phyloP scores from a whole-genome alignment of 306 rosid genomes.

The Argentina anserina region DNA sequence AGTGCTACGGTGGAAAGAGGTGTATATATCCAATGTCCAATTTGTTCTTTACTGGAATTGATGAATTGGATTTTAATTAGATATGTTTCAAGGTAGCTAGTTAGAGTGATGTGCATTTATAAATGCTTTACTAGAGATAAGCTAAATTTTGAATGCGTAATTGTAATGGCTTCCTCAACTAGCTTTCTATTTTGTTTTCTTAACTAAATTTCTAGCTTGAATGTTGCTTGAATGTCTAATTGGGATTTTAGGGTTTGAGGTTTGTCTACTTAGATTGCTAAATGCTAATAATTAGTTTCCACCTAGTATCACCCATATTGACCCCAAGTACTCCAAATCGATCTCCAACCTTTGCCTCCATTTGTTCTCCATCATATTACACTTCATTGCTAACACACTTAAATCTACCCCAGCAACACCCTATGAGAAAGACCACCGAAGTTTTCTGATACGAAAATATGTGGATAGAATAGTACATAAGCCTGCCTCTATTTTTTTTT shows the following conservation, averaged over 20 bases:
- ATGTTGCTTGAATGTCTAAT: no score
- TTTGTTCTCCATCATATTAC: not conserved
- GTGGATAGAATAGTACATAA: no score
- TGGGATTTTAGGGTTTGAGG: not conserved
- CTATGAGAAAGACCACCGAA: not conserved
- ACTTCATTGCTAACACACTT: not conserved
- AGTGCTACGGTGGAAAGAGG: not conserved
- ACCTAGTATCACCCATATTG: not conserved
- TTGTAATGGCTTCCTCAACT: not conserved
- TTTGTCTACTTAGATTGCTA: no score
- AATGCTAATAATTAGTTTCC: not conserved
- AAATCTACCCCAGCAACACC: not conserved
- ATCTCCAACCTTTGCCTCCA: not conserved
- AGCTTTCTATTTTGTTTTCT: not conserved
- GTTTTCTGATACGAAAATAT: no score
- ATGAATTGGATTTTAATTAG: no score
- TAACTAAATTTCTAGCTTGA: not conserved
- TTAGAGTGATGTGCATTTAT: not conserved
- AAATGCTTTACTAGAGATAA: not conserved
- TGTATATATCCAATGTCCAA: not conserved
- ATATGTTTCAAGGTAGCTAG: not conserved
- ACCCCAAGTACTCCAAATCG: not conserved
- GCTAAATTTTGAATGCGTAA: not conserved
- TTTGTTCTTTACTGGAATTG: not conserved
- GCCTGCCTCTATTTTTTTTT: no score